These are phyloP conservation scores for Fraxinus anomala DNA, from an alignment of 257 asterid species.

Conservation along the genomic window DNA sequence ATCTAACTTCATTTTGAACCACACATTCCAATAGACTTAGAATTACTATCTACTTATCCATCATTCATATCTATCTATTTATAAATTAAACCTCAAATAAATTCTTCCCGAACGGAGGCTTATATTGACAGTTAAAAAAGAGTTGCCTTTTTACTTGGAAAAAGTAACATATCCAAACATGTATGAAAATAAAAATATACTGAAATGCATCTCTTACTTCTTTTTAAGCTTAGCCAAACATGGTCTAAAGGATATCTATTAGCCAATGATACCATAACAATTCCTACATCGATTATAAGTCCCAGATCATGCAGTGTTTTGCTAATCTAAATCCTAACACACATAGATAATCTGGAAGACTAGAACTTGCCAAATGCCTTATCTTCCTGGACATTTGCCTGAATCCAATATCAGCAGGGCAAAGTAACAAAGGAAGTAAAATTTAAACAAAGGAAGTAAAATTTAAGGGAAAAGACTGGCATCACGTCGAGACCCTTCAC, in stretches of 20 bases:
- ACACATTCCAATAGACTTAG: no score
- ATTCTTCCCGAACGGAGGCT: no score
- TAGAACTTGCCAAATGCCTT: not conserved
- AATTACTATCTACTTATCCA: not conserved
- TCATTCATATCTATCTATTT: no score
- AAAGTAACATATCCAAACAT: not conserved
- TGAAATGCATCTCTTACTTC: not conserved
- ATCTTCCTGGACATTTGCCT: not conserved
- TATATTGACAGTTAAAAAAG: no score
- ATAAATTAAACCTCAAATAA: no score
- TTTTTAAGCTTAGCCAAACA: not conserved
- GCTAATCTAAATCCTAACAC: not conserved
- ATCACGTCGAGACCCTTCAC: not conserved
- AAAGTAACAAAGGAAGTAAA: not conserved
- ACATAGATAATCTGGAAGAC: constrained; percentile 5
- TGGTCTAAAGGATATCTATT: not conserved
- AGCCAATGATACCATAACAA: not conserved
- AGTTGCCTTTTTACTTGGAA: not conserved
- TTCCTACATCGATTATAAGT: not conserved
- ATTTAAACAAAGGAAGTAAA: not conserved
- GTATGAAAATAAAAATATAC: no score
- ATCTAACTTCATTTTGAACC: no score
- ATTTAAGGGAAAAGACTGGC: not conserved
- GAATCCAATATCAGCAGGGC: constrained; percentile 4
- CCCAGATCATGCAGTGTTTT: not conserved